phyloP scores from a whole-genome alignment of 1,139 yeast genomes.

The Suhomyces taliae region DNA sequence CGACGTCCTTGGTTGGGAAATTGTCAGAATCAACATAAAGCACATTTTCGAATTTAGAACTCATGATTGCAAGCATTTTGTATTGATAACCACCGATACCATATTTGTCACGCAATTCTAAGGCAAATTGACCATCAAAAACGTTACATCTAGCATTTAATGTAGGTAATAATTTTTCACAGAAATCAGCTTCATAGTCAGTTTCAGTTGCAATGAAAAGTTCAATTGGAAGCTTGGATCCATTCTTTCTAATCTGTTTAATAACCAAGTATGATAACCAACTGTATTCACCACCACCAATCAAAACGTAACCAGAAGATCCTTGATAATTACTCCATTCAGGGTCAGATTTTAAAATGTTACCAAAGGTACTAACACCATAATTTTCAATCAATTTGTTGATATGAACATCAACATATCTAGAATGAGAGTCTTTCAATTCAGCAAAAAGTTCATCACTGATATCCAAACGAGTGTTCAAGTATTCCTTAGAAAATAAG shows the following conservation, averaged over 20 bases:
- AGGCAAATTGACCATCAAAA: constrained; percentile 34
- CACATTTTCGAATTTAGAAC: constrained; percentile 59
- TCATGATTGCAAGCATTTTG: constrained; percentile 59
- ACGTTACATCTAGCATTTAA: constrained; percentile 58
- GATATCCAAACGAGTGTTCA: constrained; percentile 41
- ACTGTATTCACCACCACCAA: constrained; percentile 47
- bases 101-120: constrained; percentile 26
- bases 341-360: constrained; percentile 30
- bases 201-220: constrained; percentile 52
- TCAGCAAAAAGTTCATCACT: constrained; percentile 31
- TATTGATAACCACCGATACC: constrained; percentile 59
- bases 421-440: constrained; percentile 34
- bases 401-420: constrained; percentile 33
- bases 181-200: constrained; percentile 51
- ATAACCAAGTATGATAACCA: constrained; percentile 49
- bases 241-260: constrained; percentile 40
- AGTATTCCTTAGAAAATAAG: constrained; percentile 38
- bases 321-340: constrained; percentile 40
- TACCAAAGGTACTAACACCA: constrained; percentile 41
- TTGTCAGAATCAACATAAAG: constrained; percentile 70
- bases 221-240: constrained; percentile 44
- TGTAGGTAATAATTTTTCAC: constrained; percentile 50
- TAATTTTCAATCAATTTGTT: constrained; percentile 29
- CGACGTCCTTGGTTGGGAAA: constrained; percentile 57
- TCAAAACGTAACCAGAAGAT: constrained; percentile 40